Conservation (phyloP, 768 basidiomycete genomes). For the Leccinum aurantiacum region DNA sequence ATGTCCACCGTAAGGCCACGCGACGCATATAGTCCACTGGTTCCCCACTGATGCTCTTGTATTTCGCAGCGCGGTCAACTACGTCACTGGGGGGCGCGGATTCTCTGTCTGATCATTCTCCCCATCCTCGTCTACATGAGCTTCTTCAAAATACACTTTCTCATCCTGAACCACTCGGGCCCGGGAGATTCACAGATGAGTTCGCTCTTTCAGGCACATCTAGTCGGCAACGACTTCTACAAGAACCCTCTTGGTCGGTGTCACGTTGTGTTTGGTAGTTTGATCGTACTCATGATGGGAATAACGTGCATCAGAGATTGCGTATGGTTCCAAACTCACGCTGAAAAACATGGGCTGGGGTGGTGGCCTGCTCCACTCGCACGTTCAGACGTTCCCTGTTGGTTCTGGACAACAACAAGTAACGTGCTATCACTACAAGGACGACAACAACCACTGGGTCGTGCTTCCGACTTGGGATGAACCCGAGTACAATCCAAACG, state of each 20-base stretch:
- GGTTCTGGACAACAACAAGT: slow-evolving; percentile 95
- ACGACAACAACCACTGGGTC: slow-evolving; percentile 92
- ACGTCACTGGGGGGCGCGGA: slow-evolving; percentile 87
- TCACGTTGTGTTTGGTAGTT: neutral
- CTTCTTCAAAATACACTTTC: slow-evolving; percentile 95
- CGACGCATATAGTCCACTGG: neutral
- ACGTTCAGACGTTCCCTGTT: slow-evolving; percentile 90
- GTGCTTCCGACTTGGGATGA: slow-evolving; percentile 83
- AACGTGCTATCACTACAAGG: slow-evolving; percentile 99
- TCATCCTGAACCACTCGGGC: slow-evolving; percentile 90
- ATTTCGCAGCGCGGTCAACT: slow-evolving; percentile 72
- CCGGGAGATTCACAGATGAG: slow-evolving; percentile 99
- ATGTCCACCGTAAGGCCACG: slow-evolving; percentile 77
- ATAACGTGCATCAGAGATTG: slow-evolving; percentile 58
- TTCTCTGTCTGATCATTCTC: slow-evolving; percentile 81
- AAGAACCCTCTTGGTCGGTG: slow-evolving; percentile 78
- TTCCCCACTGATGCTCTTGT: slow-evolving; percentile 9
- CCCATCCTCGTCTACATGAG: slow-evolving; percentile 92
- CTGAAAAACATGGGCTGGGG: slow-evolving; percentile 98
- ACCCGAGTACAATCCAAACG: slow-evolving; percentile 61
- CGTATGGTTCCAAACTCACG: slow-evolving; percentile 86
- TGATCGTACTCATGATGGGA: slow-evolving; percentile 3
- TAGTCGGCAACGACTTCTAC: slow-evolving; percentile 92
- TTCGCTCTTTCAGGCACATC: slow-evolving; percentile 95
- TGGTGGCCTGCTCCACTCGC: slow-evolving; percentile 94